Conservation (phyloP, 1,139 yeast species). For the Geotrichum aggregatum region DNA sequence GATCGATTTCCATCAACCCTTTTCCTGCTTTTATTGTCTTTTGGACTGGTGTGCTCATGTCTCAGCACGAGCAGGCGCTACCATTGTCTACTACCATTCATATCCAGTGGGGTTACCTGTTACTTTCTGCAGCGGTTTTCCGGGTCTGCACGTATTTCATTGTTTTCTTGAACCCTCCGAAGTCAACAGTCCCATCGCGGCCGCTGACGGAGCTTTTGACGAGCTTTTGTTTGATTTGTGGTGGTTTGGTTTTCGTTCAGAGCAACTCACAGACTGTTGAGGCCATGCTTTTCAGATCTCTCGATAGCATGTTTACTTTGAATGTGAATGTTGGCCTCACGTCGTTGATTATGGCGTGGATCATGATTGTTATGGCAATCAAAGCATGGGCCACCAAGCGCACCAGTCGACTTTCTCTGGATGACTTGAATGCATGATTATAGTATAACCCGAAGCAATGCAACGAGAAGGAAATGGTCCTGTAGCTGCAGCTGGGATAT, state of each 20-base stretch:
- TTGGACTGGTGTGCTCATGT: conserved; percentile 97
- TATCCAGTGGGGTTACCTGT: conserved; percentile 83
- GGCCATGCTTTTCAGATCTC: conserved; percentile 80
- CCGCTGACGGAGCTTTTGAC: conserved; percentile 84
- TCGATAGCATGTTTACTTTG: conserved; percentile 84
- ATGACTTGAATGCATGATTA: too few relatives aligned
- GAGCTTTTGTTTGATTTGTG: conserved; percentile 73
- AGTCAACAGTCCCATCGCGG: conserved; percentile 48
- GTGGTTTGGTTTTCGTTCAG: conserved; percentile 90
- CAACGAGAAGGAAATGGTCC: too few relatives aligned
- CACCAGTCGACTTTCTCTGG: not conserved
- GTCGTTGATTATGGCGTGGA: conserved; percentile 86
- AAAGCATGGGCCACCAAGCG: conserved; percentile 34
- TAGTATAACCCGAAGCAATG: too few relatives aligned
- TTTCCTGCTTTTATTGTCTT: conserved; percentile 89
- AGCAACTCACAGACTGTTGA: conserved; percentile 80
- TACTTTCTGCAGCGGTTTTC: conserved; percentile 73
- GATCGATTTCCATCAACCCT: conserved; percentile 53
- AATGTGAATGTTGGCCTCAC: conserved; percentile 77
- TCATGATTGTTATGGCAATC: conserved; percentile 64
- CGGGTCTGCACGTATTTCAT: conserved; percentile 65
- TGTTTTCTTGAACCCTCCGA: conserved; percentile 51
- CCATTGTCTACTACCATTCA: conserved; percentile 73
- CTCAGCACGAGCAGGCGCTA: conserved; percentile 86
- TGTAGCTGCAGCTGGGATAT: too few relatives aligned